Conservation (phyloP, 441 rosid species). For the Eutrema salsugineum region DNA sequence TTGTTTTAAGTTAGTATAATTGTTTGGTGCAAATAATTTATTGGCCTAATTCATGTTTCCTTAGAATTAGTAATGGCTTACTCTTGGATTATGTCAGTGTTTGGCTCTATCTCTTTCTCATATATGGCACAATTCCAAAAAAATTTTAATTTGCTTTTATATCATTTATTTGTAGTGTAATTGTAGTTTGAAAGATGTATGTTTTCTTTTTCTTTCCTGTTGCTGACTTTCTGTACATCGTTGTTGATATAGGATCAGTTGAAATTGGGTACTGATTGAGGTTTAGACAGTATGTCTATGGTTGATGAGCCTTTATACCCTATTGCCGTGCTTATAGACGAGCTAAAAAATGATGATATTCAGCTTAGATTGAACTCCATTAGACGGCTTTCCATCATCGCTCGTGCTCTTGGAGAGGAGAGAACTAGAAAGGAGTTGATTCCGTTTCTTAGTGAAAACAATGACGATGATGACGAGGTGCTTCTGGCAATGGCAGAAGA, state of each 20-base stretch:
- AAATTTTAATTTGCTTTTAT: not conserved
- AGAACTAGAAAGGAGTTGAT: constrained; percentile 80
- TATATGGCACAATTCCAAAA: not conserved
- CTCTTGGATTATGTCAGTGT: not conserved
- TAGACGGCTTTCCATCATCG: constrained; percentile 79
- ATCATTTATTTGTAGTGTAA: not conserved
- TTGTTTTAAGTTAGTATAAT: too few relatives aligned
- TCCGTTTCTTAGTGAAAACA: constrained; percentile 89
- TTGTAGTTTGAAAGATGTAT: not conserved
- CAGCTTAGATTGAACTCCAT: constrained; percentile 85
- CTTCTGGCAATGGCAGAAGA: constrained; percentile 92
- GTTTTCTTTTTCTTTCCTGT: too few relatives aligned
- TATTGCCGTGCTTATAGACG: constrained; percentile 78
- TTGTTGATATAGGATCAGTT: constrained; percentile 1
- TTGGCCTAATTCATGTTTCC: too few relatives aligned
- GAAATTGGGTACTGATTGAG: not conserved
- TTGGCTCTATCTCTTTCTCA: too few relatives aligned
- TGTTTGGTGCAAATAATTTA: too few relatives aligned
- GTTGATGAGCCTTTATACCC: constrained; percentile 85
- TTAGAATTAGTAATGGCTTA: not conserved
- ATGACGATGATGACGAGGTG: constrained; percentile 93
- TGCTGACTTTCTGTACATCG: not conserved
- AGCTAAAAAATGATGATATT: constrained; percentile 87
- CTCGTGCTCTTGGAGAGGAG: constrained; percentile 95
- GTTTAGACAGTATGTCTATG: constrained; percentile 47